Conservation (phyloP, 352 stramenopile species). For the Phytopythium montanum region DNA sequence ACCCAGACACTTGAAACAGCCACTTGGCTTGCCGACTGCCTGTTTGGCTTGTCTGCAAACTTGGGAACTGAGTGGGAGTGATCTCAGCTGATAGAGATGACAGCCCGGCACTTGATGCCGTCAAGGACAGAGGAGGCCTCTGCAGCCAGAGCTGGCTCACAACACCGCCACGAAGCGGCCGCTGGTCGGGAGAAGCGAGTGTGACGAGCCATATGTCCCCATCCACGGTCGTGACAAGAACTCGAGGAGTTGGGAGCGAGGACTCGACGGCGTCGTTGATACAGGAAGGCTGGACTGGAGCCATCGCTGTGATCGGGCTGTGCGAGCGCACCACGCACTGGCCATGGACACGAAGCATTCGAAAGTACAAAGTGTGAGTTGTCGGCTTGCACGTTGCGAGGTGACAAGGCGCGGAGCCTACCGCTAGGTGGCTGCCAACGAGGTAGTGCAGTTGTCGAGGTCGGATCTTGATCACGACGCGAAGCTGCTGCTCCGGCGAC, state of each 20-base stretch:
- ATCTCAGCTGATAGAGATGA: slow-evolving; percentile 1
- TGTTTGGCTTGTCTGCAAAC: neutral
- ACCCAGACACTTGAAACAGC: slow-evolving; percentile 32
- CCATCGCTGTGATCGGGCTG: neutral
- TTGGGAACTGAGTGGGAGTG: slow-evolving; percentile 3
- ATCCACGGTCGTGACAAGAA: slow-evolving; percentile 34
- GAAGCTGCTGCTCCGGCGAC: slow-evolving; percentile 1
- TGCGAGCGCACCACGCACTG: slow-evolving; percentile 1
- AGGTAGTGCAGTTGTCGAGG: slow-evolving; percentile 45
- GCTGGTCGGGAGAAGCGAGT: slow-evolving; percentile 9
- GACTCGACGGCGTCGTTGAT: neutral
- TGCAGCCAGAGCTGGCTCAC: slow-evolving; percentile 7
- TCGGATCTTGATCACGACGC: slow-evolving; percentile 39
- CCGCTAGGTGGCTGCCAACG: slow-evolving; percentile 34
- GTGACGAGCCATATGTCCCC: slow-evolving; percentile 50
- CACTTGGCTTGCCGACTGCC: slow-evolving; percentile 8
- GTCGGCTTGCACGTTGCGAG: neutral
- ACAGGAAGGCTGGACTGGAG: neutral
- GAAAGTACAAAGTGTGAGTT: neutral
- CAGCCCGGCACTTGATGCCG: neutral
- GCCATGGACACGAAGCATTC: neutral
- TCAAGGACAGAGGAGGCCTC: neutral
- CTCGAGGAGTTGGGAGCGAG: neutral
- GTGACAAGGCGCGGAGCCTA: slow-evolving; percentile 9
- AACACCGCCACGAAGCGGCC: neutral